Conservation (phyloP, 176 grass and related monocot species). For the Ensete glaucum region DNA sequence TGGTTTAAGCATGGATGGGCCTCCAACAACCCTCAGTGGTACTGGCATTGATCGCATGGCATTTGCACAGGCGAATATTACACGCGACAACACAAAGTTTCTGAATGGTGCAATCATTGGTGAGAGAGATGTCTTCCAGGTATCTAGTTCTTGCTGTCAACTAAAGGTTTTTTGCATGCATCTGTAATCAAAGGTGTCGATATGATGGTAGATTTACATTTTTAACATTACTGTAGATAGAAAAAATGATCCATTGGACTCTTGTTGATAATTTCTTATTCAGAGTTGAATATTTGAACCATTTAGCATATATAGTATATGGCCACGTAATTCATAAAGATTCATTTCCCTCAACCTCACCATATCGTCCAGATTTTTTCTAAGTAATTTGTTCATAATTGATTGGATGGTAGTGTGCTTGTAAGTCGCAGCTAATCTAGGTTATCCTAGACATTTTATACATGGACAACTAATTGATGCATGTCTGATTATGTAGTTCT, state of each 20-base stretch:
- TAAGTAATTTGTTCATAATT: not conserved
- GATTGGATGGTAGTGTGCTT: not conserved
- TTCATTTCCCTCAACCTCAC: not conserved
- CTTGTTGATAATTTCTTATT: not conserved
- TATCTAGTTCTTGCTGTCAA: constrained; percentile 15
- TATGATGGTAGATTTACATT: not conserved
- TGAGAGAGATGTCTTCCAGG: constrained; percentile 91
- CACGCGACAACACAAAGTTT: constrained; percentile 90
- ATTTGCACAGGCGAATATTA: constrained; percentile 93
- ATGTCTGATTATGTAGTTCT: not conserved
- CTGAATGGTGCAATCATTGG: constrained; percentile 81
- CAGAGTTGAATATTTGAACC: not conserved
- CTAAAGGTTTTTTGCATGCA: not conserved
- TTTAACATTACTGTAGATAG: no score
- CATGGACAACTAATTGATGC: not conserved
- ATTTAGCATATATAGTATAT: not conserved
- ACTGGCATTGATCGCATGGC: constrained; percentile 75
- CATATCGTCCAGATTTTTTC: not conserved
- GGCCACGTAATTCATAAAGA: not conserved
- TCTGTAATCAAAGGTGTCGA: not conserved
- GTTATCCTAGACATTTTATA: not conserved
- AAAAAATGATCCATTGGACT: no score
- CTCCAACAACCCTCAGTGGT: constrained; percentile 89
- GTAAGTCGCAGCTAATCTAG: not conserved
- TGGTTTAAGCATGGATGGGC: constrained; percentile 83